Evolutionary conservation across 2,329 filamentous ascomycete genomes (phyloP).

Genomic region (Trichoderma breve): DNA sequence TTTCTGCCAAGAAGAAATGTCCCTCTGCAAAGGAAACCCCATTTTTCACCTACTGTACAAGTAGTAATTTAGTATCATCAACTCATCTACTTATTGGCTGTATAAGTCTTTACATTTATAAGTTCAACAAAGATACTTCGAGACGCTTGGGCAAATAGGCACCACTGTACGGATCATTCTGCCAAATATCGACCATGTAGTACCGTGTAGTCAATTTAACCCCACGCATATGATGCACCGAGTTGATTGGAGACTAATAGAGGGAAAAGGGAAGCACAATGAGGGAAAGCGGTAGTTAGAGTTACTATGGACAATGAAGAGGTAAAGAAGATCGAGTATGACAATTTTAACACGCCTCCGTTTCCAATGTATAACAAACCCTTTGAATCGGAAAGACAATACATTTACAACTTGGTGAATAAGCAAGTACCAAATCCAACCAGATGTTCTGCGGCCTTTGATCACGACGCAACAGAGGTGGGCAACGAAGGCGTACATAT

Average conservation of each 20-base stretch:
- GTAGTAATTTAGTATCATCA: background rate
- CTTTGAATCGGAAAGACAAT: background rate
- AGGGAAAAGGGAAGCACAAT: background rate
- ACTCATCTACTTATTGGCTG: background rate
- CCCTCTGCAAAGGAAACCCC: fast-evolving
- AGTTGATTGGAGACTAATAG: background rate
- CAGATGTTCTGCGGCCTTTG: background rate
- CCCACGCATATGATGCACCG: background rate
- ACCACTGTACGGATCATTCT: background rate
- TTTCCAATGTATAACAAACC: background rate
- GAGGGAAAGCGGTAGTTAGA: background rate
- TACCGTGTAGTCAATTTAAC: background rate
- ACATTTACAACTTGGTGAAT: background rate
- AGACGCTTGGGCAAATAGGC: background rate
- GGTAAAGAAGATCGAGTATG: background rate
- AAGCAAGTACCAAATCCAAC: background rate
- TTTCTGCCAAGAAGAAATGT: background rate
- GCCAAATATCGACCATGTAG: background rate
- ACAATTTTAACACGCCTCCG: background rate
- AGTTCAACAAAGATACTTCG: background rate
- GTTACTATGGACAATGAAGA: background rate
- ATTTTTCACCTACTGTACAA: background rate
- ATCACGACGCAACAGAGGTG: background rate
- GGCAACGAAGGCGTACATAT: background rate
- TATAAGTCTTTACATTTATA: background rate